Evolutionary conservation across 2,329 filamentous ascomycete species (phyloP).

Genomic region (Lasiodiplodia gonubiensis): DNA sequence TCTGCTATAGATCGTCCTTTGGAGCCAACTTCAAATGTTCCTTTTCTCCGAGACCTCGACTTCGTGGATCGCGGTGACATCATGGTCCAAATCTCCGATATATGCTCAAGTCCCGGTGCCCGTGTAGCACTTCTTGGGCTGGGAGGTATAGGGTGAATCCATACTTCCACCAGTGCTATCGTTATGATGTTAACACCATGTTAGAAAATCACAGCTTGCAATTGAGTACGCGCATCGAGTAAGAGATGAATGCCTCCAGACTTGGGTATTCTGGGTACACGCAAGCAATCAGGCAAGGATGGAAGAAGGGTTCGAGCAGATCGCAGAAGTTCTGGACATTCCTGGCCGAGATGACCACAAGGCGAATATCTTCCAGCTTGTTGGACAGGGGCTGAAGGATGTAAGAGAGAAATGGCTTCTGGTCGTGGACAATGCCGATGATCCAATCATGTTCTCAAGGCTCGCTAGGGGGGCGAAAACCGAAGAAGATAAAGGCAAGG

Average conservation of each 20-base stretch:
- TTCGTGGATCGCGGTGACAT: background rate
- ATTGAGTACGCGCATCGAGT: conserved; percentile 37
- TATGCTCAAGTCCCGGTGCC: background rate
- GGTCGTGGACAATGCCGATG: conserved; percentile 42
- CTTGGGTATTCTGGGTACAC: conserved; percentile 41
- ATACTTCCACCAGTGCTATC: background rate
- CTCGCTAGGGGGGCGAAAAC: too few relatives aligned
- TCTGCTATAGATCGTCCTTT: too few relatives aligned
- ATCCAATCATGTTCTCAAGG: conserved; percentile 2
- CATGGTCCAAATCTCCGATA: background rate
- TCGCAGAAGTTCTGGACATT: conserved; percentile 37
- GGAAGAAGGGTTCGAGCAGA: conserved; percentile 36
- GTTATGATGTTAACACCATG: background rate
- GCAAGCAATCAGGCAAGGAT: conserved; percentile 36
- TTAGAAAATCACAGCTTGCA: conserved; percentile 37
- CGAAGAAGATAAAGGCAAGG: background rate
- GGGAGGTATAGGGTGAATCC: background rate
- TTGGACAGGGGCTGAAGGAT: conserved; percentile 37
- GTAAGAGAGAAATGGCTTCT: conserved; percentile 39
- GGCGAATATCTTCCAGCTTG: conserved; percentile 34
- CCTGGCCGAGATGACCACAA: conserved; percentile 34
- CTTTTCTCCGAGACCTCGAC: background rate
- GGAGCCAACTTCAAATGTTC: background rate
- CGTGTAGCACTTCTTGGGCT: background rate
- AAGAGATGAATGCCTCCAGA: conserved; percentile 33